A percentile compares a stretch with the other conserved stretches of the same genome.
Conservation (phyloP, 257 asterid species). For the Plectranthus barbatus region DNA sequence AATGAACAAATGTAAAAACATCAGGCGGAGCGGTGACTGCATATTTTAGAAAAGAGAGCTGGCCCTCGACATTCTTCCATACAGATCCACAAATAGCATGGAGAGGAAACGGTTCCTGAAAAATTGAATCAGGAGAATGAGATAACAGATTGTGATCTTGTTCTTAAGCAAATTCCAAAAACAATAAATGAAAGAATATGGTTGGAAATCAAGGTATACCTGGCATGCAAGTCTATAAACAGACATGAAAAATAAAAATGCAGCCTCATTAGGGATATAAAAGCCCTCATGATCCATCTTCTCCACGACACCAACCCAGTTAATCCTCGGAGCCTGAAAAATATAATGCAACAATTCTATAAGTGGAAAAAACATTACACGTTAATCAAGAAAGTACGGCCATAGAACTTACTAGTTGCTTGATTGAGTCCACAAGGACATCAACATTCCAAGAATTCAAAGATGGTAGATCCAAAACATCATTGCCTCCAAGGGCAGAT, state of each 20-base stretch:
- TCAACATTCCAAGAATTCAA: constrained; percentile 67
- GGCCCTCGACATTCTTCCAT: constrained; percentile 97
- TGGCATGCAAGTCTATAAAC: constrained; percentile 69
- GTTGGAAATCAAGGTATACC: constrained; percentile 29
- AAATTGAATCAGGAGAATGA: not conserved
- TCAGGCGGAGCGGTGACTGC: constrained; percentile 82
- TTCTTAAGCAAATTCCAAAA: not conserved
- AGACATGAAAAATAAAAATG: constrained; percentile 83
- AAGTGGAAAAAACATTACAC: not conserved
- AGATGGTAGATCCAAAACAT: constrained; percentile 38
- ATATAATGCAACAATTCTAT: not conserved
- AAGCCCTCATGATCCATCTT: constrained; percentile 94
- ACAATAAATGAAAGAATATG: not conserved
- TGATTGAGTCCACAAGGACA: constrained; percentile 78
- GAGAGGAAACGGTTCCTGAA: constrained; percentile 89
- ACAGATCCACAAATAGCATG: constrained; percentile 78
- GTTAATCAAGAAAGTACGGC: constrained; percentile 5
- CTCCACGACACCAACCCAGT: constrained; percentile 72
- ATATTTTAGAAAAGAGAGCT: constrained; percentile 75
- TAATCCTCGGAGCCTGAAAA: constrained; percentile 67
- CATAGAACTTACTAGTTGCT: constrained; percentile 64
- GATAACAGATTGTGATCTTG: not conserved
- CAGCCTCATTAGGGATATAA: constrained; percentile 60
- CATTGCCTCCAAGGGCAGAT: constrained; percentile 59
- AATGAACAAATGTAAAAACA: constrained; percentile 77